phyloP scores from a whole-genome alignment of 495 filamentous ascomycete genomes.

The Neurospora sp. region DNA sequence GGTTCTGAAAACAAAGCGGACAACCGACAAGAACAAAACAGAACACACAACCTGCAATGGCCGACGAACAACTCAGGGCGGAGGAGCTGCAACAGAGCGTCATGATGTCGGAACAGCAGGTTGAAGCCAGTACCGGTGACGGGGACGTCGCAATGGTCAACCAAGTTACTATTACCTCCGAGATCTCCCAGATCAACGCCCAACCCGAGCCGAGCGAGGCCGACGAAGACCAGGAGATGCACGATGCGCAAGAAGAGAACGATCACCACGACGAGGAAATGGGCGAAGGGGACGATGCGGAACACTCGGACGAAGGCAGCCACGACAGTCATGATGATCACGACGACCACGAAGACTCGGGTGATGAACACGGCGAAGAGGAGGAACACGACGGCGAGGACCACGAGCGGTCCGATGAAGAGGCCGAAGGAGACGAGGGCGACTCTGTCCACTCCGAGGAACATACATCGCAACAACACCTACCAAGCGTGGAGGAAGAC shows the following conservation, averaged over 20 bases:
- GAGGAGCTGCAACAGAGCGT: slow-evolving; percentile 41
- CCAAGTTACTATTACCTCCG: slow-evolving; percentile 23
- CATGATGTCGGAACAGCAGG: slow-evolving; percentile 30
- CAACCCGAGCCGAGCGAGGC: slow-evolving; percentile 37
- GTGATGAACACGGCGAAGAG: slow-evolving; percentile 33
- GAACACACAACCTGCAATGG: slow-evolving; percentile 22
- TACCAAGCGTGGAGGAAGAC: slow-evolving; percentile 19
- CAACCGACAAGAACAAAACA: slow-evolving; percentile 1
- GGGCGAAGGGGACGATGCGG: slow-evolving; percentile 20
- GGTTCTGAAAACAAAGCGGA: not conserved
- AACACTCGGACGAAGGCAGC: slow-evolving; percentile 15
- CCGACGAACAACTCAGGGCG: slow-evolving; percentile 39
- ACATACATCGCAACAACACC: slow-evolving; percentile 24
- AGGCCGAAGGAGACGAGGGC: slow-evolving; percentile 37
- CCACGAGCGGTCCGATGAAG: slow-evolving; percentile 29
- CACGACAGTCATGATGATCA: slow-evolving; percentile 28
- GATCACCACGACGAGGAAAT: slow-evolving; percentile 27
- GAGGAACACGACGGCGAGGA: slow-evolving; percentile 28
- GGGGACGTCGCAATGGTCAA: slow-evolving; percentile 26
- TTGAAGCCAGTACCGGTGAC: slow-evolving; percentile 16
- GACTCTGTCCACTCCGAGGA: slow-evolving; percentile 5
- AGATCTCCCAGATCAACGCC: slow-evolving; percentile 31
- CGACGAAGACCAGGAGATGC: slow-evolving; percentile 42
- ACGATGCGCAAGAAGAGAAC: slow-evolving; percentile 33
- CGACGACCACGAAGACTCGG: slow-evolving; percentile 28